Base-by-base conservation (phyloP, 768 basidiomycete genomes). In the Mycena chlorophos region DNA sequence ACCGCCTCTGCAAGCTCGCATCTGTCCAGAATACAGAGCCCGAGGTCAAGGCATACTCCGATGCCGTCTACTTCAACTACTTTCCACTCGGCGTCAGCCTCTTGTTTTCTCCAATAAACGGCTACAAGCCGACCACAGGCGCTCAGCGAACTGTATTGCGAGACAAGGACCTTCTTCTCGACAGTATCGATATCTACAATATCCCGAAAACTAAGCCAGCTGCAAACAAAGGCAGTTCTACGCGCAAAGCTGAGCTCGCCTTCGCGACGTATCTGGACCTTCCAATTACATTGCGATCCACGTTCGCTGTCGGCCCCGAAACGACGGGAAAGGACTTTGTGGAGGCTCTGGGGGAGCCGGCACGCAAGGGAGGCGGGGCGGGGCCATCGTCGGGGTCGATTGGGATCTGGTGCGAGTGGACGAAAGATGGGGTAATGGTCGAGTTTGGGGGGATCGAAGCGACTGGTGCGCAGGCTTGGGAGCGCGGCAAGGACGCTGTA, bases 401-500 rank as follows among this genome's bases (percentile, higher is more conserved):
- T 62, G 87, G 87, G 26, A 92, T 96, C 61, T 97, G 93, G 91
- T 89, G 93, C 61, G 93, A 97, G 70, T 97, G 94, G 94, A 78
- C 84, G 25, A 80, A 75, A 62, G 81, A 87, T 57, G 91, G 91
- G 2, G 67, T 94, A 30, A 91, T 94, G 89, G 80, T 91, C 13
- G 91, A 94, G 64, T 91, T 91, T 67, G 90, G 88, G 0, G 91
- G 89, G 1, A 81, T 82, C 46, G 84, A 89, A 56, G 85, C 88
- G 13, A 81, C 80, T 54, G 91, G 91, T 2, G 87, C 89, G 5
- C 85, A 89, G 59, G 91, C 90, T 60, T 94, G 92, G 91, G 91
- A 94, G 64, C 79, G 80, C 57, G 92, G 91, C 5, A 91, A 88
- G 59, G 89, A 89, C 61, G 88, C 90, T 2, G 66, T 78, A 0